phyloP scores from a whole-genome alignment of 1,139 yeast species.

The Geotrichum restrictum region DNA sequence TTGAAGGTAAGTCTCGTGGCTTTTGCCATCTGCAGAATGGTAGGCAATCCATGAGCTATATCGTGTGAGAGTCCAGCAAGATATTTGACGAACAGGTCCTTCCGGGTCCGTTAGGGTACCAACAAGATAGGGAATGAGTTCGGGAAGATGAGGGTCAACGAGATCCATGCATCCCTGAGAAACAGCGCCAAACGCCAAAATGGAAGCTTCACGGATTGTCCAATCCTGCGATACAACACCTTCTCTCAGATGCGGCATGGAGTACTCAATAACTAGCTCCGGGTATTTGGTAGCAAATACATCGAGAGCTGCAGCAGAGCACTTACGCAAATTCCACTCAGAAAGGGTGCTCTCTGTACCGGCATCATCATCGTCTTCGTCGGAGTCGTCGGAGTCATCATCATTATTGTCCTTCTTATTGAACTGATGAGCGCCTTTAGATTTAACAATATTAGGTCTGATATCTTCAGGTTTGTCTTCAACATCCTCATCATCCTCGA shows the following conservation, averaged over 20 bases:
- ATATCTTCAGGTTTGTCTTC: constrained; percentile 88
- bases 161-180: constrained; percentile 80
- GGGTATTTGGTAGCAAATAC: constrained; percentile 69
- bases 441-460: constrained; percentile 68
- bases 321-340: constrained; percentile 89
- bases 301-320: constrained; percentile 91
- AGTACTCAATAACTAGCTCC: constrained; percentile 58
- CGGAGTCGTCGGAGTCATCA: constrained; percentile 47
- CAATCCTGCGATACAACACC: constrained; percentile 68
- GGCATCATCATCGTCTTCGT: constrained; percentile 57
- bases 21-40: constrained; percentile 45
- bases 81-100: constrained; percentile 83
- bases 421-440: constrained; percentile 53
- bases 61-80: constrained; percentile 93
- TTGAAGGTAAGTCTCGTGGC: constrained; percentile 53
- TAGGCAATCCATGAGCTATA: constrained; percentile 70
- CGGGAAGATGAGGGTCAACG: constrained; percentile 69
- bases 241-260: constrained; percentile 73
- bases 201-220: constrained; percentile 91
- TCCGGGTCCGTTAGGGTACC: constrained; percentile 71
- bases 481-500: constrained; percentile 66
- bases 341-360: constrained; percentile 59
- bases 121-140: constrained; percentile 78
- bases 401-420: constrained; percentile 28
- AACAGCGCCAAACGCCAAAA: constrained; percentile 91